Percentiles rank a stretch among this genome's conserved stretches.
phyloP scores from a whole-genome alignment of 2,329 filamentous ascomycete species.

The Chaetomiaceae sp. region DNA sequence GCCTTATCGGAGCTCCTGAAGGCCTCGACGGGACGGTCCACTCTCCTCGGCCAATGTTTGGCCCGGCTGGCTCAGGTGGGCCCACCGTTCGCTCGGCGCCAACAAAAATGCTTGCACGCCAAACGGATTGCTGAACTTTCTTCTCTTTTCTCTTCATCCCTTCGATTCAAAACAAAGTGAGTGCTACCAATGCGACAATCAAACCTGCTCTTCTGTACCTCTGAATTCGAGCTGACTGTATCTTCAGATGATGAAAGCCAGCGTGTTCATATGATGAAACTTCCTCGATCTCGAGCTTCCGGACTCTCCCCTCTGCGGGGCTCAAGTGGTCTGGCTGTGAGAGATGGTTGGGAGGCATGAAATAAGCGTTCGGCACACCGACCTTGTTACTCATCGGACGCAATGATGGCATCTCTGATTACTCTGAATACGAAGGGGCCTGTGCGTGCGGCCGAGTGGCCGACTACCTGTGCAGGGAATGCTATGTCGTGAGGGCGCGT shows the following conservation, averaged over 20 bases:
- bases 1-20: no score
- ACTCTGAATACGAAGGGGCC: conserved; percentile 31
- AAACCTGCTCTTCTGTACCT: background rate
- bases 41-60: conserved; percentile 13
- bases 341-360: conserved; percentile 70
- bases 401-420: conserved; percentile 97
- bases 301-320: conserved; percentile 84
- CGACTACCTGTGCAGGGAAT: background rate
- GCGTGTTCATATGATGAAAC: conserved; percentile 88
- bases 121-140: conserved; percentile 28
- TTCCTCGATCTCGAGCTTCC: conserved; percentile 58
- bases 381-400: conserved; percentile 97
- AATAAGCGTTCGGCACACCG: conserved; percentile 98
- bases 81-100: conserved; percentile 9
- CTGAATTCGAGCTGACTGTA: conserved; percentile 7
- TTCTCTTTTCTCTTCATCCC: conserved; percentile 57
- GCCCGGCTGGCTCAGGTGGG: conserved; percentile 13
- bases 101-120: conserved; percentile 26
- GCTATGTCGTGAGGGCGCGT: background rate
- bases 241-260: conserved; percentile 95
- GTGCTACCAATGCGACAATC: conserved; percentile 35
- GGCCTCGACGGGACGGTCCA: no score
- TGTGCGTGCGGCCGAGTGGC: conserved; percentile 12
- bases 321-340: conserved; percentile 77
- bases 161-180: conserved; percentile 99